Base-by-base conservation (phyloP, 2,329 filamentous ascomycete genomes). In the Colletotrichum magnum region DNA sequence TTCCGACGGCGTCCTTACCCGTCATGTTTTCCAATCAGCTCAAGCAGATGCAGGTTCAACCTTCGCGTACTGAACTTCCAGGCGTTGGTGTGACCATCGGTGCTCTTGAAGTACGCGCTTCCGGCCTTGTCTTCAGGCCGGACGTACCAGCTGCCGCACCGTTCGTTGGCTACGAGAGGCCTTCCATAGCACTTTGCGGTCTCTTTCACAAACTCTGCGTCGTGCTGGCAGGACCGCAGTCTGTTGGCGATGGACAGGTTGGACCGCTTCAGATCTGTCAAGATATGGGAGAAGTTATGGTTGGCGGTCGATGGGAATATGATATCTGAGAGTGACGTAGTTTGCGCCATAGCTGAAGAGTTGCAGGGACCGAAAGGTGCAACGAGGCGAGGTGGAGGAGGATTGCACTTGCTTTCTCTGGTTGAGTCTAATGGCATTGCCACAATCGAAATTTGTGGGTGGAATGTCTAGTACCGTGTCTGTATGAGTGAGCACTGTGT, bases 61-160 rank as follows among this genome's bases (percentile, higher is more conserved):
- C 96, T 86, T 71, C 96, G 85, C 24, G 92, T 88, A 80, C 93
- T 97, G 77, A 98, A 97, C 70, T 91, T 89, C 96, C 96, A 99
- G 76, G 97, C 91, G 9, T 93, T 91, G 60, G 91, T 90, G 79
- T 99, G 96, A 1, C 96, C 96, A 81, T 99, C 96, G 2, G 96
- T 99, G 81, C 94, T 97, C 85, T 99, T 99, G 82, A 98, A 99
- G 81, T 98, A 99, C 39, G 92, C 93, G 72, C 93, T 94, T 39
- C 89, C 93, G 1, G 78, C 81, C 80, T 95, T 96, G 28, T 76
- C 76, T 7, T 79, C 79, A 0, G 91, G 91, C 41, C 85, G 81
- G 28, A 98, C 92, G 79, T 98, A 98, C 96, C 96, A 99, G 80
- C 93, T 95, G 0, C 96, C 96, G 79, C 96, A 98, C 69, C 96